phyloP scores from a whole-genome alignment of 2,329 filamentous ascomycete species.

The Diplocarpon mali region DNA sequence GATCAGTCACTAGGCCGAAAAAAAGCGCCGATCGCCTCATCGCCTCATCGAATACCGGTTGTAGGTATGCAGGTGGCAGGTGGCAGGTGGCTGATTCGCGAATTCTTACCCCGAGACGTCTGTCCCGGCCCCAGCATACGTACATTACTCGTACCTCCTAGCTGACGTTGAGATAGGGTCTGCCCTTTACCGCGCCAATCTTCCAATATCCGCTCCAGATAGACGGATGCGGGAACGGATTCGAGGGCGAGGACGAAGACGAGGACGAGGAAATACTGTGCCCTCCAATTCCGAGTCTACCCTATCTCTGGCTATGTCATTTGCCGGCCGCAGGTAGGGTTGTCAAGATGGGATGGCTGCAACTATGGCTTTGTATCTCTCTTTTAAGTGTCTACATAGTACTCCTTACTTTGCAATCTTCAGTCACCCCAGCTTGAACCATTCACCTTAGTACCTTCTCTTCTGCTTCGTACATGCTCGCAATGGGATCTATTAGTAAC shows the following conservation, averaged over 20 bases:
- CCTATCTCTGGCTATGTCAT: constrained; percentile 4
- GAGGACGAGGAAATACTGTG: background rate
- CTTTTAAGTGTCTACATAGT: background rate
- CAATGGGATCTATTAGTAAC: constrained; percentile 14
- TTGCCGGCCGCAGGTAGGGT: background rate
- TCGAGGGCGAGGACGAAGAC: too few species aligned
- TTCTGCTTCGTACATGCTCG: background rate
- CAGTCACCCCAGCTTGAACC: background rate
- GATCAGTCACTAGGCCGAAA: too few species aligned
- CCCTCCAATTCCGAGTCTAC: background rate
- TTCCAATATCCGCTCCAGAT: background rate
- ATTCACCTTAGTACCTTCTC: too few species aligned
- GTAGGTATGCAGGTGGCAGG: too few species aligned
- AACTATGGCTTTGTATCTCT: constrained; percentile 1
- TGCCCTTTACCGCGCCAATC: background rate
- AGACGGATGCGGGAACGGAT: background rate
- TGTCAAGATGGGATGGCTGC: background rate
- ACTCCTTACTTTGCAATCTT: background rate
- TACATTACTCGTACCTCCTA: too few species aligned
- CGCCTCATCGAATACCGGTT: too few species aligned
- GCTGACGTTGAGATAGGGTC: too few species aligned
- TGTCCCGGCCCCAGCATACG: too few species aligned
- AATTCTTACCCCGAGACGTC: too few species aligned
- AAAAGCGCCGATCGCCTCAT: too few species aligned
- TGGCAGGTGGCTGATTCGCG: too few species aligned